Conservation (phyloP, 768 basidiomycete species). For the Lanmaoa pseudosensibilis region DNA sequence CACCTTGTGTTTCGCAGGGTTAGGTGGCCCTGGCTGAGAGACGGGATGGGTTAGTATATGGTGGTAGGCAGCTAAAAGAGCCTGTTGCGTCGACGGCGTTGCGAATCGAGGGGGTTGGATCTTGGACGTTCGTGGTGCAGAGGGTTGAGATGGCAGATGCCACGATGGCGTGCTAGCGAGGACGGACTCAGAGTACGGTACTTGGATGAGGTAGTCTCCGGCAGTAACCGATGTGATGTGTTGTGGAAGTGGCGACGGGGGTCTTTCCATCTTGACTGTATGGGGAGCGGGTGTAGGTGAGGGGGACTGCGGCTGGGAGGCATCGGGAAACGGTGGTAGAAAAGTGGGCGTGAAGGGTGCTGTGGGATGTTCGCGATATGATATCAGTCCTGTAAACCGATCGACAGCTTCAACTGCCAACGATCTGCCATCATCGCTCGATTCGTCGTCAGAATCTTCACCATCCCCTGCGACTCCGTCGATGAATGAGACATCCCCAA, state of each 20-base stretch:
- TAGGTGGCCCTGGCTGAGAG: constrained; percentile 47
- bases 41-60: constrained; percentile 75
- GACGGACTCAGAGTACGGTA: constrained; percentile 74
- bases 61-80: constrained; percentile 70
- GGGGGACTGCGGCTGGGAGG: constrained; percentile 26
- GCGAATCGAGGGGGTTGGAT: constrained; percentile 34
- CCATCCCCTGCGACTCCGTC: constrained; percentile 33
- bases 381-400: constrained; percentile 20
- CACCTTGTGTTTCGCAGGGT: constrained; percentile 70
- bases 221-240: constrained; percentile 43
- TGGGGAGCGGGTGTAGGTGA: constrained; percentile 40
- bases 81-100: constrained; percentile 59
- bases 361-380: constrained; percentile 35
- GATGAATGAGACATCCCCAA: constrained; percentile 18
- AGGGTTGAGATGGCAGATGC: constrained; percentile 57
- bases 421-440: constrained; percentile 8
- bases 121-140: constrained; percentile 25
- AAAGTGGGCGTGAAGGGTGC: constrained; percentile 31
- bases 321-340: constrained; percentile 38
- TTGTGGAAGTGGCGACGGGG: constrained; percentile 43
- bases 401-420: constrained; percentile 21
- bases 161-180: constrained; percentile 64
- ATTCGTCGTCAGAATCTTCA: constrained; percentile 31
- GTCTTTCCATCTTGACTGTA: constrained; percentile 33
- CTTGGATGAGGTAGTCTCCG: constrained; percentile 68